These are phyloP conservation scores for Amoebophrya sp. DNA, from an alignment of 169 alveolate species.

Conservation along the genomic window DNA sequence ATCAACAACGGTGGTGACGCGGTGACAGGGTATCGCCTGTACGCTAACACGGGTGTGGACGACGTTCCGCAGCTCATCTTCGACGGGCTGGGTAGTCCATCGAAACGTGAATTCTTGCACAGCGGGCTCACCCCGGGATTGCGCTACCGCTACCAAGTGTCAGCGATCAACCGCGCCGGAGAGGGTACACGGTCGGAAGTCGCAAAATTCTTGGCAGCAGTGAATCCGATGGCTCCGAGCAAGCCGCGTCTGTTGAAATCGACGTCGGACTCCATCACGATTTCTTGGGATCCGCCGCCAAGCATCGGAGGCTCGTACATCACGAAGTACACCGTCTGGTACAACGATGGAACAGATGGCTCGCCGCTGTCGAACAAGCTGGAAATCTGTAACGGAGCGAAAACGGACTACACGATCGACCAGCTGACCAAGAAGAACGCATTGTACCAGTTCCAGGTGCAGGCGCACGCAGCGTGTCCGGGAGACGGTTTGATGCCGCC, in stretches of 20 bases:
- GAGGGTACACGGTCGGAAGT: conserved; percentile 40
- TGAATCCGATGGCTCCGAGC: conserved; percentile 42
- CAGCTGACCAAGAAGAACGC: conserved; percentile 22
- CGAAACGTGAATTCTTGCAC: conserved; percentile 38
- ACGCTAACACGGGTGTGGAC: conserved; percentile 49
- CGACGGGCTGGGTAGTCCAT: conserved; percentile 43
- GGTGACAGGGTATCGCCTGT: conserved; percentile 46
- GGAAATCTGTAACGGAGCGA: conserved; percentile 38
- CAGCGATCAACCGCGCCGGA: conserved; percentile 42
- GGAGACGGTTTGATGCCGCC: conserved; percentile 20
- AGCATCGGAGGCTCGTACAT: conserved; percentile 43
- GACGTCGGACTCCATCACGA: conserved; percentile 37
- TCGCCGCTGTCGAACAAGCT: conserved; percentile 31
- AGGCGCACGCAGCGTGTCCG: conserved; percentile 44
- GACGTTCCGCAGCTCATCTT: conserved; percentile 40
- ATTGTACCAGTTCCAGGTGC: conserved; percentile 39
- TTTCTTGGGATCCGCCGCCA: conserved; percentile 46
- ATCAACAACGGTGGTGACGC: conserved; percentile 38
- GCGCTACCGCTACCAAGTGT: conserved; percentile 43
- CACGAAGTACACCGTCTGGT: conserved; percentile 41
- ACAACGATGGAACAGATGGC: conserved; percentile 36
- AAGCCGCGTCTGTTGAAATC: conserved; percentile 42
- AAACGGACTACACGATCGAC: conserved; percentile 34
- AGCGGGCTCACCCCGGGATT: conserved; percentile 43
- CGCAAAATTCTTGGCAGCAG: conserved; percentile 45